A percentile compares a stretch with the other conserved stretches of the same genome.
These are phyloP conservation scores for Globisporangium nunn DNA, from an alignment of 352 stramenopile species.

Conservation along the genomic window DNA sequence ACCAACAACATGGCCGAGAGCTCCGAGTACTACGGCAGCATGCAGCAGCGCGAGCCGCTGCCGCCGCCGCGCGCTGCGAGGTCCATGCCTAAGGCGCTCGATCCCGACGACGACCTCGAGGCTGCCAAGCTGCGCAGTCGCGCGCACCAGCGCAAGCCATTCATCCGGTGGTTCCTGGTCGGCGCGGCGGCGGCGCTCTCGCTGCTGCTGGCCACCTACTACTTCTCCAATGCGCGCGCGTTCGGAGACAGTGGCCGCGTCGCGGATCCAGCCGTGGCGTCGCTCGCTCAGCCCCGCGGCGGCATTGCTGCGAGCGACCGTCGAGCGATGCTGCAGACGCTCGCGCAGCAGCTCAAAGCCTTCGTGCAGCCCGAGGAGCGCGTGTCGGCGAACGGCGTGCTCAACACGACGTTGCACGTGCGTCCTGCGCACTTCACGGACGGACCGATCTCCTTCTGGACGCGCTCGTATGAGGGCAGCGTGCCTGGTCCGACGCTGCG, in stretches of 20 bases:
- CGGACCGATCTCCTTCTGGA: slow-evolving; percentile 65
- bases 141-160: neutral
- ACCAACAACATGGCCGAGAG: slow-evolving; percentile 6
- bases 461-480: slow-evolving; percentile 50
- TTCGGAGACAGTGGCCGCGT: neutral
- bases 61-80: neutral
- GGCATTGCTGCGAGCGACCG: neutral
- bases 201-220: slow-evolving; percentile 10
- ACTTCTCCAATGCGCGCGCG: slow-evolving; percentile 1
- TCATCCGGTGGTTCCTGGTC: slow-evolving; percentile 10
- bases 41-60: slow-evolving; percentile 9
- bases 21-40: slow-evolving; percentile 15
- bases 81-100: neutral
- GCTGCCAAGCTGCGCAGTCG: neutral
- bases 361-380: slow-evolving; percentile 32
- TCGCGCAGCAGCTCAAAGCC: slow-evolving; percentile 29
- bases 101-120: slow-evolving; percentile 1
- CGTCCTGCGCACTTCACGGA: slow-evolving; percentile 30
- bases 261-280: neutral
- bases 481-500: slow-evolving; percentile 53
- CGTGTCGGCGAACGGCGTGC: slow-evolving; percentile 35
- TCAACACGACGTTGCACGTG: slow-evolving; percentile 56
- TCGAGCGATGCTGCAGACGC: slow-evolving; percentile 6
- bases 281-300: neutral
- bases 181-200: neutral